Percentiles rank a stretch among this genome's conserved stretches.
These are phyloP conservation scores for Leucosporidium creatinivorum DNA, from an alignment of 768 basidiomycete genomes.

Conservation along the genomic window DNA sequence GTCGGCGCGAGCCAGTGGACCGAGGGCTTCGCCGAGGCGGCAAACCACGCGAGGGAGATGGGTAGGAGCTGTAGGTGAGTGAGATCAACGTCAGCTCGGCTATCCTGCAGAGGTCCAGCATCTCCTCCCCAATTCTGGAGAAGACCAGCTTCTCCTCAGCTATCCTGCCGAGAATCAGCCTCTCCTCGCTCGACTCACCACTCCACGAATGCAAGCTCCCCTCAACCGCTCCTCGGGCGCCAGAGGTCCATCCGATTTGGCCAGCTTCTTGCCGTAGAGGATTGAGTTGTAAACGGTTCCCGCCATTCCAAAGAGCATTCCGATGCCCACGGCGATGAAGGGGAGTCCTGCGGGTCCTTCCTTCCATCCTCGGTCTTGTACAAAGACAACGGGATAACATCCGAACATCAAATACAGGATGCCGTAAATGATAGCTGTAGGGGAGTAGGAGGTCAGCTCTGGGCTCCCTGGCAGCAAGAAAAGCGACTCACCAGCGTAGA, in stretches of 20 bases:
- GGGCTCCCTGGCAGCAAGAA: not conserved
- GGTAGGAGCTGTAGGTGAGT: not conserved
- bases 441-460: not conserved
- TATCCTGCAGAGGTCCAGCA: too few species aligned
- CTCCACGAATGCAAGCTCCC: conserved; percentile 41
- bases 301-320: conserved; percentile 24
- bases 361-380: conserved; percentile 42
- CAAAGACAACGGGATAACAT: conserved; percentile 46
- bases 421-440: not conserved
- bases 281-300: conserved; percentile 39
- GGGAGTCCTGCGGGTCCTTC: conserved; percentile 45
- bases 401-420: conserved; percentile 32
- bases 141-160: too few species aligned
- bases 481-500: conserved; percentile 23
- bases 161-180: too few species aligned
- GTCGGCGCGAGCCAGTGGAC: conserved; percentile 64
- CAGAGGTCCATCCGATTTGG: conserved; percentile 39
- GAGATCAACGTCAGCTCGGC: too few species aligned
- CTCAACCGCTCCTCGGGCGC: conserved; percentile 45
- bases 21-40: conserved; percentile 1
- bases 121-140: too few species aligned
- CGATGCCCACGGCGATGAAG: conserved; percentile 40
- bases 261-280: conserved; percentile 39
- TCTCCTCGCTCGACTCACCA: too few species aligned
- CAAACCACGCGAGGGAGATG: not conserved